These are phyloP conservation scores for Tuber magnatum DNA, from an alignment of 495 filamentous ascomycete species.

Conservation along the genomic window DNA sequence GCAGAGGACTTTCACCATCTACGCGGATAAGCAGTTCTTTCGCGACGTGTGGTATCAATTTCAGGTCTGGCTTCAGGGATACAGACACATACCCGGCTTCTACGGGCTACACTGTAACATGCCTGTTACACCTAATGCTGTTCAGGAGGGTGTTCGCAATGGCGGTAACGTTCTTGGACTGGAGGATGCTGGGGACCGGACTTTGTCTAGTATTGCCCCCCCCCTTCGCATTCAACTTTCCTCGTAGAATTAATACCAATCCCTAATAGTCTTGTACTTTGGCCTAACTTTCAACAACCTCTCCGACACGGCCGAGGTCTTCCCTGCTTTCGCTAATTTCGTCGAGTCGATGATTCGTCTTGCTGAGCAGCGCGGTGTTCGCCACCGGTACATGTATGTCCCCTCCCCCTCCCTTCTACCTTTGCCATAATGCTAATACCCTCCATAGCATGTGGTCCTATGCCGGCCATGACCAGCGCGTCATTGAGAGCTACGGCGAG, in stretches of 20 bases:
- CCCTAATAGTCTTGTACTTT: not conserved
- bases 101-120: slow-evolving; percentile 19
- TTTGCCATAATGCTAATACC: not conserved
- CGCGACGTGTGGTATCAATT: slow-evolving; percentile 7
- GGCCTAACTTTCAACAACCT: not conserved
- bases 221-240: not conserved
- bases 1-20: slow-evolving; percentile 19
- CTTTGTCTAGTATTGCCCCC: not conserved
- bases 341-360: not conserved
- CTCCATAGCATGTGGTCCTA: slow-evolving; percentile 21
- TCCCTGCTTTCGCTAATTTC: not conserved
- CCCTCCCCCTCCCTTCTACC: not conserved
- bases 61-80: slow-evolving; percentile 8
- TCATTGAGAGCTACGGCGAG: slow-evolving; percentile 42
- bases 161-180: not conserved
- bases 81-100: slow-evolving; percentile 20
- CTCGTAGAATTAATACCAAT: not conserved
- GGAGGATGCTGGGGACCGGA: not conserved
- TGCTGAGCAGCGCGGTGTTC: not conserved
- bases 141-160: not conserved
- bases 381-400: not conserved
- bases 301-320: not conserved
- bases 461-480: slow-evolving; percentile 43
- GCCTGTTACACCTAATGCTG: slow-evolving; percentile 11
- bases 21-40: slow-evolving; percentile 14